These are phyloP conservation scores for Platanthera zijinensis DNA, from an alignment of 106 monocot genomes.

Conservation along the genomic window DNA sequence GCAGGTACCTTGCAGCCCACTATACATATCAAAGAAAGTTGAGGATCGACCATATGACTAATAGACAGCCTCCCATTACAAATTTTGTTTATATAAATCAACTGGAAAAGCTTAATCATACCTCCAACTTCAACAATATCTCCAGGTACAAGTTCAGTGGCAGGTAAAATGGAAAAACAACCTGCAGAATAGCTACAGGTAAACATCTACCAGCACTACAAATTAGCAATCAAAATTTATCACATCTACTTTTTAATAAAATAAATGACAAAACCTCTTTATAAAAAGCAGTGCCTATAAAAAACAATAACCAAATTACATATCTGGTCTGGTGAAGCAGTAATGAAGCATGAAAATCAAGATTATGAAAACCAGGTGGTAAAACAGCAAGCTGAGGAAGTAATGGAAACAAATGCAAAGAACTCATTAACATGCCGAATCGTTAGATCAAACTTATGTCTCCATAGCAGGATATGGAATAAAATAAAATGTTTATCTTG, in stretches of 20 bases:
- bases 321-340: neutral
- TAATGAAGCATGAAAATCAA: neutral
- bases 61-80: neutral
- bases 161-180: slow-evolving; percentile 93
- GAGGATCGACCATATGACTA: neutral
- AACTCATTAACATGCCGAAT: neutral
- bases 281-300: neutral
- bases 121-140: slow-evolving; percentile 99
- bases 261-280: neutral
- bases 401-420: slow-evolving; percentile 1
- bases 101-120: slow-evolving; percentile 12
- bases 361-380: neutral
- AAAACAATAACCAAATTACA: neutral
- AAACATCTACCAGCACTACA: neutral
- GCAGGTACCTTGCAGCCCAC: slow-evolving; percentile 98
- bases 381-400: neutral
- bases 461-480: neutral
- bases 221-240: neutral
- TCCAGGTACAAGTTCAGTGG: slow-evolving; percentile 93
- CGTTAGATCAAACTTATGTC: neutral
- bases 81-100: neutral
- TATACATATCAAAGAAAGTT: slow-evolving; percentile 17
- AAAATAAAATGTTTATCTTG: neutral
- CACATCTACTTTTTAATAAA: neutral
- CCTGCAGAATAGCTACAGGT: slow-evolving; percentile 35